Base-by-base conservation (phyloP, 2,329 filamentous ascomycete genomes). In the Bipolaris gigantea region DNA sequence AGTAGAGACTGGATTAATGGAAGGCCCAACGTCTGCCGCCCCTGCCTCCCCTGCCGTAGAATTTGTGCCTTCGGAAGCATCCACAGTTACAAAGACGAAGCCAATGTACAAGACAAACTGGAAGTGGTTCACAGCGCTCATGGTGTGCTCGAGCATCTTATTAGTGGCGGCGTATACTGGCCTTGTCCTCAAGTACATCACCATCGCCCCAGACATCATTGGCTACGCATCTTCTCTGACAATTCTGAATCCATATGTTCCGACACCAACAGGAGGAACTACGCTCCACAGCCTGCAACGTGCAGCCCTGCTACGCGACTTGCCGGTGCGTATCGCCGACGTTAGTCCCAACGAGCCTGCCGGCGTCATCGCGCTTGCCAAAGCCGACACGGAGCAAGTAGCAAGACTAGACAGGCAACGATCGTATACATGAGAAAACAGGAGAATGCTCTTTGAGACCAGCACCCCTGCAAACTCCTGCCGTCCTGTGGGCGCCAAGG, bases 301-400 rank as follows among this genome's bases (percentile, higher is more conserved):
- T 60, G 8, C 48, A 27, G 60, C 60, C 4, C 25, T 72, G 30
- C 38, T 72, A 34, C 61, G 63, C 16, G 55, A 70, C 38, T 33
- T 69, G 35, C 63, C 55, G 1, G 52, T 71, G 1, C 57, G 60
- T 23, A 67, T 72, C 45, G 67, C 65, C 11, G 68, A 72, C 48
- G 68, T 72, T 0, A 69, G 68, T 46, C 40, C 57, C 6, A 59
- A 59, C 38, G 65, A 70, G 32, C 57, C 65, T 1, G 62, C 70
- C 2, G 68, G 67, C 10, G 61, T 64, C 18, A 65, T 71, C 46
- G 64, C 65, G 2, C 61, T 70, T 50, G 66, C 62, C 2, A 66
- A 56, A 6, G 57, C 60, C 3, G 64, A 67, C 16, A 35, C 57
- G 1, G 60, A 62, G 8, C 56, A 49, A 8, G 60, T 64, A 2